These are phyloP conservation scores for Phialophora verrucosa DNA, from an alignment of 2,329 filamentous ascomycete species.

Conservation along the genomic window DNA sequence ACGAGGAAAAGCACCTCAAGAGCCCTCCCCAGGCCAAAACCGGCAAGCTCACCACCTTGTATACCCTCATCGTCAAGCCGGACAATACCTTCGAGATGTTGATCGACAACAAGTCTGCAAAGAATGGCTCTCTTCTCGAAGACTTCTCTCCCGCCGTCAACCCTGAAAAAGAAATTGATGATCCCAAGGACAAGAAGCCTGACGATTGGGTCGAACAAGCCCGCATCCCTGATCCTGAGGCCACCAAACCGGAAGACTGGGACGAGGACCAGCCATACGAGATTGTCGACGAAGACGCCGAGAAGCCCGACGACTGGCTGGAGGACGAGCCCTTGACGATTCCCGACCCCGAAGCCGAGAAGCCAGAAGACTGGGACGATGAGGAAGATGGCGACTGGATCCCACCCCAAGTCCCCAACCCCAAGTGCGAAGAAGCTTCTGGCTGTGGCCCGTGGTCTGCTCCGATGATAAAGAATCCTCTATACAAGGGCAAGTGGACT, in stretches of 20 bases:
- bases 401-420: conserved; percentile 86
- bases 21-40: conserved; percentile 84
- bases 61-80: conserved; percentile 94
- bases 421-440: conserved; percentile 91
- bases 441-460: conserved; percentile 92
- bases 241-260: conserved; percentile 97
- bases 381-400: conserved; percentile 99
- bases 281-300: conserved; percentile 91
- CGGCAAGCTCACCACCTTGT: conserved; percentile 89
- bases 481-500: conserved; percentile 98
- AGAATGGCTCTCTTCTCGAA: conserved; percentile 89
- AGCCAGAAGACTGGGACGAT: conserved; percentile 99
- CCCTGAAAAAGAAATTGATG: conserved; percentile 92
- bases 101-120: conserved; percentile 86
- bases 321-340: conserved; percentile 82
- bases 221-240: conserved; percentile 88
- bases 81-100: conserved; percentile 95
- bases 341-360: conserved; percentile 90
- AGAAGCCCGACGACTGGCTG: conserved; percentile 93
- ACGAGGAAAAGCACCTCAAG: conserved; percentile 98
- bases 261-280: conserved; percentile 97
- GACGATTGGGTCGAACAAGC: conserved; percentile 94
- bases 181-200: conserved; percentile 91
- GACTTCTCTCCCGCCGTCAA: conserved; percentile 95
- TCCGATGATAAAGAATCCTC: conserved; percentile 92